phyloP scores from a whole-genome alignment of 495 filamentous ascomycete genomes.

The Aspergillus panamensis region DNA sequence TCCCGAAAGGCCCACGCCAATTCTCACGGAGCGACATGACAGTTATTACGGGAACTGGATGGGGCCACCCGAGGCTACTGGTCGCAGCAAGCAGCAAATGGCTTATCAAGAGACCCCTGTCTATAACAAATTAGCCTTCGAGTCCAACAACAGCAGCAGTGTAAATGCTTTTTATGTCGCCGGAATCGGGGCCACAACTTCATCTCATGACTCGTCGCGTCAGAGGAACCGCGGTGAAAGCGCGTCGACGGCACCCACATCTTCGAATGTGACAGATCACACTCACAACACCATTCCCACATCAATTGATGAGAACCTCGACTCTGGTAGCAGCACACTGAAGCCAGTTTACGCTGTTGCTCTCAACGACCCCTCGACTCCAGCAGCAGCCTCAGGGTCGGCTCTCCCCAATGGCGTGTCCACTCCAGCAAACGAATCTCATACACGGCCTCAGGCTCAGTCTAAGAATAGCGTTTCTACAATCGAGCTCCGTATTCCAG shows the following conservation, averaged over 20 bases:
- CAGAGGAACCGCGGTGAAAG: constrained; percentile 35
- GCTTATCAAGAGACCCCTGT: constrained; percentile 8
- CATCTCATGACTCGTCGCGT: constrained; percentile 24
- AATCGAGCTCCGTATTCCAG: constrained; percentile 12
- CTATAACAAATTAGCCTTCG: constrained; percentile 24
- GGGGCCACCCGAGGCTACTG: constrained; percentile 27
- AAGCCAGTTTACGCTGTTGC: neutral
- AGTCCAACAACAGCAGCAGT: constrained; percentile 24
- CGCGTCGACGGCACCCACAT: constrained; percentile 39
- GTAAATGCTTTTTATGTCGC: constrained; percentile 25
- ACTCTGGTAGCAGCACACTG: constrained; percentile 10
- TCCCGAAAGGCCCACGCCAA: constrained; percentile 6
- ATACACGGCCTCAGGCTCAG: constrained; percentile 6
- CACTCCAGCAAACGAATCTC: neutral
- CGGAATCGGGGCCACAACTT: constrained; percentile 23
- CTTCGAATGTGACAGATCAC: constrained; percentile 36
- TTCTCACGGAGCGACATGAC: constrained; percentile 35
- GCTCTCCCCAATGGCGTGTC: constrained; percentile 6
- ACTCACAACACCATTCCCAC: constrained; percentile 39
- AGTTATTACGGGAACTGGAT: constrained; percentile 47
- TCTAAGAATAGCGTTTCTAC: constrained; percentile 13
- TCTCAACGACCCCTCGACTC: neutral
- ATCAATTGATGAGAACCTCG: constrained; percentile 31
- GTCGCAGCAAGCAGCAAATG: constrained; percentile 26
- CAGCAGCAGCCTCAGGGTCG: neutral